Evolutionary conservation across 2,329 filamentous ascomycete genomes (phyloP).

Genomic region (Thielaviopsis punctulata): DNA sequence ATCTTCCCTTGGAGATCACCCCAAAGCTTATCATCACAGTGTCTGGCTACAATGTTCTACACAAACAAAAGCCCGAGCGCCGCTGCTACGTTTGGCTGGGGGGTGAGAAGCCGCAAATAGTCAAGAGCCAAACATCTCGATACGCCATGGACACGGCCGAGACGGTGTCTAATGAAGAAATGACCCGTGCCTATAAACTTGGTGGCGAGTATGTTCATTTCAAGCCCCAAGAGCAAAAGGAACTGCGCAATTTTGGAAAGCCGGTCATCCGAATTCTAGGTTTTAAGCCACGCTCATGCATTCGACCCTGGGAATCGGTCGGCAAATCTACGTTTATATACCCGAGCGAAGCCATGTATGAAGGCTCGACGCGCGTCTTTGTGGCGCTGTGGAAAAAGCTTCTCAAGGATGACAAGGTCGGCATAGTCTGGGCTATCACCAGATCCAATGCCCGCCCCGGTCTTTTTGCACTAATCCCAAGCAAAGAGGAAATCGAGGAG

Average conservation of each 20-base stretch:
- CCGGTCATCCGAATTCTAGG: constrained; percentile 78
- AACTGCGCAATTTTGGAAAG: constrained; percentile 62
- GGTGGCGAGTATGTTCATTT: constrained; percentile 83
- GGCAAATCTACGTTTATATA: constrained; percentile 87
- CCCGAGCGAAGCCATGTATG: constrained; percentile 73
- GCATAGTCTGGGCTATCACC: constrained; percentile 75
- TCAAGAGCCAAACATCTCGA: constrained; percentile 52
- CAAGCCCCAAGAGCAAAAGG: constrained; percentile 63
- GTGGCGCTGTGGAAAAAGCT: constrained; percentile 81
- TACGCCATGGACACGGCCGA: constrained; percentile 63
- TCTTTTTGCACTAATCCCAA: constrained; percentile 68
- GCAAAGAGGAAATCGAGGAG: constrained; percentile 46
- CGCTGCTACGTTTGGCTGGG: constrained; percentile 79
- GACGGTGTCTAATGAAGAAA: constrained; percentile 61
- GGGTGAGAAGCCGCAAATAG: constrained; percentile 73
- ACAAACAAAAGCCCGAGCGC: constrained; percentile 63
- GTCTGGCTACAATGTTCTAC: constrained; percentile 81
- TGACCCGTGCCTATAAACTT: constrained; percentile 90
- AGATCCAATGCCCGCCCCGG: constrained; percentile 64
- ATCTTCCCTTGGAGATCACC: constrained; percentile 72
- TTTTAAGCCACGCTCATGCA: constrained; percentile 63
- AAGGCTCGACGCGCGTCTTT: constrained; percentile 87
- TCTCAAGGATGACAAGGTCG: constrained; percentile 61
- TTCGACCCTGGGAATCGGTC: constrained; percentile 71
- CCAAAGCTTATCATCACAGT: constrained; percentile 75